Percentiles rank a stretch among this genome's conserved stretches.
Evolutionary conservation across 495 filamentous ascomycete species (phyloP).

Genomic region (Tetracladium setigerum): DNA sequence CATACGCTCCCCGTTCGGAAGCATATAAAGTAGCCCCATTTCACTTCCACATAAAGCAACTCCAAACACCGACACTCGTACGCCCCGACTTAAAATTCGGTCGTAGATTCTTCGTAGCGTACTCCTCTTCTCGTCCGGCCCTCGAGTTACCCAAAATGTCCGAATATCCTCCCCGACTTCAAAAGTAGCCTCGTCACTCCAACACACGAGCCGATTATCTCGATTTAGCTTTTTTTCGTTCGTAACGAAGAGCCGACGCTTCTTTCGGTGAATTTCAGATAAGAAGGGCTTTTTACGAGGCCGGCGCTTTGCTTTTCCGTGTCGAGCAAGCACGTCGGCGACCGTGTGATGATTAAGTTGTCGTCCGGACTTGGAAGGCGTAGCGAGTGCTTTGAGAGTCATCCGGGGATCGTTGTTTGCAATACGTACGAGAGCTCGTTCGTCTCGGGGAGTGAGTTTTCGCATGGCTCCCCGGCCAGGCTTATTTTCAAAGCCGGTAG

Average conservation of each 20-base stretch:
- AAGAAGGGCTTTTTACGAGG: constrained; percentile 9
- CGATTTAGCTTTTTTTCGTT: constrained; percentile 1
- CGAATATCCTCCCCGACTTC: neutral
- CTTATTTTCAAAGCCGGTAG: neutral
- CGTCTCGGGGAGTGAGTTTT: neutral
- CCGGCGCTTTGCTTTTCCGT: constrained; percentile 5
- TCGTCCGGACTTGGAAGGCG: constrained; percentile 2
- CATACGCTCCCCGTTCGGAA: constrained; percentile 3
- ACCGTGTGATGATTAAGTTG: constrained; percentile 1
- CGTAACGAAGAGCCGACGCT: neutral
- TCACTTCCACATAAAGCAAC: constrained; percentile 5
- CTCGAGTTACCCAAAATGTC: constrained; percentile 2
- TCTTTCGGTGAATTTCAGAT: neutral
- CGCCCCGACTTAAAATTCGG: constrained; percentile 7
- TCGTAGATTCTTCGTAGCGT: constrained; percentile 1
- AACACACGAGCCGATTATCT: constrained; percentile 2
- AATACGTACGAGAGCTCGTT: constrained; percentile 3
- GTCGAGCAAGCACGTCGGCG: neutral
- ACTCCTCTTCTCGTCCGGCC: constrained; percentile 3
- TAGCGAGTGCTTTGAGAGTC: neutral
- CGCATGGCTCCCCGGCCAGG: neutral
- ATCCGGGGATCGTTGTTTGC: constrained; percentile 28
- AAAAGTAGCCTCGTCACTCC: constrained; percentile 8
- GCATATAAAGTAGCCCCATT: constrained; percentile 3
- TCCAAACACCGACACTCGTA: constrained; percentile 1